Conservation (phyloP, 2,329 filamentous ascomycete genomes). For the Fusarium sp. region DNA sequence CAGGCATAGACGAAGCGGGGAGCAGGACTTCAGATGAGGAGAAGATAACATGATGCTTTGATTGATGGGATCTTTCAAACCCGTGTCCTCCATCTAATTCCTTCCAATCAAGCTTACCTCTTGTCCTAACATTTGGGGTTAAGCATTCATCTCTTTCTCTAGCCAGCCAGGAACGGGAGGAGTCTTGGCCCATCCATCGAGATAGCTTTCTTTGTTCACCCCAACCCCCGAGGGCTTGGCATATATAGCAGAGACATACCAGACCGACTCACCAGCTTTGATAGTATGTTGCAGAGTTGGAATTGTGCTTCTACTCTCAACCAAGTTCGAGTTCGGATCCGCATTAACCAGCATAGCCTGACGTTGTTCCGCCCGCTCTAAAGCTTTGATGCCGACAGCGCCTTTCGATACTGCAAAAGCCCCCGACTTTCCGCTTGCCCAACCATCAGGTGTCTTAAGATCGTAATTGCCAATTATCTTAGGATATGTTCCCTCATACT, state of each 20-base stretch:
- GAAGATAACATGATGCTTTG: conserved; percentile 19
- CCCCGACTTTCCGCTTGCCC: conserved; percentile 58
- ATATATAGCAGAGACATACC: conserved; percentile 77
- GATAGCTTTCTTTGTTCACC: conserved; percentile 61
- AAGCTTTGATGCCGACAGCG: conserved; percentile 64
- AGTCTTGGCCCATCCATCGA: conserved; percentile 66
- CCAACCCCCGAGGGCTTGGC: conserved; percentile 68
- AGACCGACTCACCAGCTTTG: conserved; percentile 62
- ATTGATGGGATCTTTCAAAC: conserved; percentile 39
- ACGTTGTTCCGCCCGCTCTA: conserved; percentile 59
- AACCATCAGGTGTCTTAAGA: conserved; percentile 60
- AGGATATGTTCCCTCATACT: conserved; percentile 60
- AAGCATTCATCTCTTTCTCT: conserved; percentile 55
- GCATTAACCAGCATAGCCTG: conserved; percentile 74
- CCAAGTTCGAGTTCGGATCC: conserved; percentile 80
- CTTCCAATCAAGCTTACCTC: conserved; percentile 15
- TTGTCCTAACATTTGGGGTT: conserved; percentile 20
- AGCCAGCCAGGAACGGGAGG: conserved; percentile 70
- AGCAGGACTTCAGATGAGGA: conserved; percentile 23
- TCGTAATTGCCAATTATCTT: conserved; percentile 69
- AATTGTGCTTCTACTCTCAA: conserved; percentile 75
- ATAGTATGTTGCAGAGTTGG: conserved; percentile 73
- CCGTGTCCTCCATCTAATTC: conserved; percentile 10
- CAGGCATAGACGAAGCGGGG: conserved; percentile 12
- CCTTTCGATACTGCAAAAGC: conserved; percentile 66